Conservation (phyloP, 208 protist species). For the Leishmania tarentolae region DNA sequence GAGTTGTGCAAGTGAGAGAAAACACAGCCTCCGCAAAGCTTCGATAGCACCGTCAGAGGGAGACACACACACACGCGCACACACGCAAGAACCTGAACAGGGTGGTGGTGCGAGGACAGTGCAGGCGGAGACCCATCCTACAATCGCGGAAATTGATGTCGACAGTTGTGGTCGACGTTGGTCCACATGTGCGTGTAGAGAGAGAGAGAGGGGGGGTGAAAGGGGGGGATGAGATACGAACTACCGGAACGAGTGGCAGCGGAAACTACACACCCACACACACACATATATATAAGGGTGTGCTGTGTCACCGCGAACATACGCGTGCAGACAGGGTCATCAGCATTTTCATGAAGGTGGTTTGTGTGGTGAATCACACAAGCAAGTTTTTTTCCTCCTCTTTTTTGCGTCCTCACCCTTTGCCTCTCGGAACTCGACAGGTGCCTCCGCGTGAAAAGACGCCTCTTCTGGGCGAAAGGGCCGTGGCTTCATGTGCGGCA, state of each 20-base stretch:
- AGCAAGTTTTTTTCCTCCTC: not conserved
- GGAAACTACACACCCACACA: not conserved
- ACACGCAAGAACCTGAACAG: not conserved
- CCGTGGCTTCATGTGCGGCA: not conserved
- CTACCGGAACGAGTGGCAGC: not conserved
- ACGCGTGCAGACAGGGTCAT: not conserved
- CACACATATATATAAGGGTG: not conserved
- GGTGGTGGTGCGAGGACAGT: not conserved
- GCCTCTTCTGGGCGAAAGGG: not conserved
- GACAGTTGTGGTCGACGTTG: not conserved
- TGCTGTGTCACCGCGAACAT: not conserved
- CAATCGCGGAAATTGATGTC: not conserved
- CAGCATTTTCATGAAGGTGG: not conserved
- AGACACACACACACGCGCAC: too few relatives aligned
- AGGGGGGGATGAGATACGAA: not conserved
- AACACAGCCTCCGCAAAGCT: not conserved
- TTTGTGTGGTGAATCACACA: not conserved
- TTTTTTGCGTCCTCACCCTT: not conserved
- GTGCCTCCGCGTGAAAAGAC: not conserved
- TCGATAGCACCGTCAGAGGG: not conserved
- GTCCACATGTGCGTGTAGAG: not conserved
- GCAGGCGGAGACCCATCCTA: not conserved
- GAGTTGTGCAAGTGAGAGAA: not conserved
- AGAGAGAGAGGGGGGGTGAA: not conserved
- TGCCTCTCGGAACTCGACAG: not conserved